Percentiles rank a stretch among this genome's conserved stretches.
Conservation (phyloP, 2,329 filamentous ascomycete genomes). For the Ceratocystis albifundus region DNA sequence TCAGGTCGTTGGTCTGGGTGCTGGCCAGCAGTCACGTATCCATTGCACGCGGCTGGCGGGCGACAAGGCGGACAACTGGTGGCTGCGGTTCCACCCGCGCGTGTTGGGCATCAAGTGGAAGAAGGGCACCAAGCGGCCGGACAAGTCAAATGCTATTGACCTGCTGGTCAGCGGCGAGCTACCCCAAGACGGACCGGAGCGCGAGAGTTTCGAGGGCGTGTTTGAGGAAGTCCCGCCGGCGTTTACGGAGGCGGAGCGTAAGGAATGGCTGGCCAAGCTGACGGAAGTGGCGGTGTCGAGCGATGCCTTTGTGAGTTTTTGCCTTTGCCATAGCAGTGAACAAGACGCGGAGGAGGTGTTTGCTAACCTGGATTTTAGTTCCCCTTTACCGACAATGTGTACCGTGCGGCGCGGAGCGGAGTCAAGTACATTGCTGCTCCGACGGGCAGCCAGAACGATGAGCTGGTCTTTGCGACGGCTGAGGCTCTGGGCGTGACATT, state of each 20-base stretch:
- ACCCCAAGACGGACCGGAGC: constrained; percentile 71
- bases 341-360: background rate
- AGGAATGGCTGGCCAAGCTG: constrained; percentile 74
- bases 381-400: constrained; percentile 97
- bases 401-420: constrained; percentile 76
- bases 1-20: constrained; percentile 85
- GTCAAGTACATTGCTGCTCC: constrained; percentile 95
- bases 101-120: constrained; percentile 89
- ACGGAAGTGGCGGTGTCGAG: constrained; percentile 75
- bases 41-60: constrained; percentile 96
- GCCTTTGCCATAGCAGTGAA: background rate
- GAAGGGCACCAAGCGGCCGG: constrained; percentile 88
- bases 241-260: constrained; percentile 75
- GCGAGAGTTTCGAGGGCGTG: constrained; percentile 71
- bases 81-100: constrained; percentile 93
- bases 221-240: constrained; percentile 79
- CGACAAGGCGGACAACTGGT: constrained; percentile 99
- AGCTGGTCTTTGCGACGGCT: constrained; percentile 71
- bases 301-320: constrained; percentile 74
- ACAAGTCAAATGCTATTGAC: constrained; percentile 98
- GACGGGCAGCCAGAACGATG: constrained; percentile 77
- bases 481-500: constrained; percentile 89
- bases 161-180: constrained; percentile 84
- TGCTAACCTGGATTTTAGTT: constrained; percentile 47
- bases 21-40: constrained; percentile 93